Evolutionary conservation across 2,329 filamentous ascomycete genomes (phyloP), one percentile per base, ranked within the genome.

Genomic region (Penicillium sp.): DNA sequence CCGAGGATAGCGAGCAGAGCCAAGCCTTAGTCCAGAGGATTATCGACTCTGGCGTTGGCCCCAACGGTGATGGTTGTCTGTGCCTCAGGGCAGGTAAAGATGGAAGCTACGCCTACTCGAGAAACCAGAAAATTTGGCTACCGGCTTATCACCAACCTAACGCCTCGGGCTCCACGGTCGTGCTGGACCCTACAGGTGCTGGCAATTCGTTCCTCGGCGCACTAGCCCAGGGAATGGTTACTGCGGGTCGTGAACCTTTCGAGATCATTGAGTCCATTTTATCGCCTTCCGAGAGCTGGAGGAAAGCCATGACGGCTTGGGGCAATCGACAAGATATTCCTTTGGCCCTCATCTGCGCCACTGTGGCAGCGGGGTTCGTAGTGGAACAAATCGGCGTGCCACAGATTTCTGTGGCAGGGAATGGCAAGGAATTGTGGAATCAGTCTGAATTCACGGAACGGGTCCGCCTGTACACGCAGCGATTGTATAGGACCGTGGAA

Each of bases 341-440:
- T 84, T 52, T 83, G 60, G 90, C 89, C 4, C 84, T 87, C 4
- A 76, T 81, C 0, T 92, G 86, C 82, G 93, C 85, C 4, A 86
- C 82, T 40, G 79, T 97, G 5, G 86, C 89, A 2, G 92, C 93
- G 6, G 91, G 90, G 63, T 93, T 95, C 69, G 89, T 89, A 13
- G 95, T 98, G 61, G 91, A 98, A 71, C 93, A 98, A 69, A 84
- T 95, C 45, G 92, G 93, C 0, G 81, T 95, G 67, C 92, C 92
- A 15, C 54, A 50, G 18, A 61, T 72, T 20, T 64, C 66, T 42
- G 54, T 49, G 37, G 47, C 61, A 50, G 59, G 54, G 5, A 57
- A 65, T 46, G 70, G 65, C 33, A 61, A 61, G 44, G 71, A 74
- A 53, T 57, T 64, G 55, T 76, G 74, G 74, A 76, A 76, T 60